Conservation (phyloP, 805 yeast species). For the Kluyveromyces wickerhamii region DNA sequence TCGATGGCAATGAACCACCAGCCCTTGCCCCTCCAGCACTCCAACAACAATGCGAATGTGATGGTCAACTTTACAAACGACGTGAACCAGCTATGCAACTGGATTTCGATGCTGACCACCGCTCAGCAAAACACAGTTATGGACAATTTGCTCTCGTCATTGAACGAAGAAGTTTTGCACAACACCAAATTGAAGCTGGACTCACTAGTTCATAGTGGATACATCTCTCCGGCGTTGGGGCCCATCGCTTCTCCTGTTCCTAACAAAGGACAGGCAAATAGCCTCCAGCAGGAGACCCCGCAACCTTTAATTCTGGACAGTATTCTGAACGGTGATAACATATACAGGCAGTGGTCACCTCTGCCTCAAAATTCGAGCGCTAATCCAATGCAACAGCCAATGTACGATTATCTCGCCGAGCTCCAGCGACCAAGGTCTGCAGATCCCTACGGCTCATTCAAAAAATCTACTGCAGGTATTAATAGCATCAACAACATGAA, state of each 20-base stretch:
- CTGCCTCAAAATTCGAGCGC: constrained; percentile 29
- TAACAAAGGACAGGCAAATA: constrained; percentile 12
- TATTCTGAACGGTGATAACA: constrained; percentile 25
- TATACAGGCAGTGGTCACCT: constrained; percentile 22
- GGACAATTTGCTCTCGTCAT: constrained; percentile 43
- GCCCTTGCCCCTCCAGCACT: constrained; percentile 7
- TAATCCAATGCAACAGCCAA: constrained; percentile 31
- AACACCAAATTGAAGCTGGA: constrained; percentile 44
- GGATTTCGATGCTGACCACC: constrained; percentile 44
- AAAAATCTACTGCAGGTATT: constrained; percentile 6
- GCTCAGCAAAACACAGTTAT: constrained; percentile 45
- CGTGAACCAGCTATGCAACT: constrained; percentile 40
- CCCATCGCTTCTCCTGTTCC: constrained; percentile 25
- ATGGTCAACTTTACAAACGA: constrained; percentile 40
- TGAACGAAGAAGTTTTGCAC: constrained; percentile 44
- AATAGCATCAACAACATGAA: constrained; percentile 10
- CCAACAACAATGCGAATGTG: constrained; percentile 12
- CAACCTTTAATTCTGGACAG: constrained; percentile 35
- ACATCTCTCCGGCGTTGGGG: constrained; percentile 17
- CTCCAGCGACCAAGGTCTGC: constrained; percentile 37
- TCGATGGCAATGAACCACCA: constrained; percentile 8
- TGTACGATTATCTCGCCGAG: constrained; percentile 27
- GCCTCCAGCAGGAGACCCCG: constrained; percentile 17
- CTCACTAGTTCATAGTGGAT: constrained; percentile 20
- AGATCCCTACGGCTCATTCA: constrained; percentile 27